A percentile compares a stretch with the other conserved stretches of the same genome.
Evolutionary conservation across 2,329 filamentous ascomycete species (phyloP).

Genomic region (Apiospora phragmitis): DNA sequence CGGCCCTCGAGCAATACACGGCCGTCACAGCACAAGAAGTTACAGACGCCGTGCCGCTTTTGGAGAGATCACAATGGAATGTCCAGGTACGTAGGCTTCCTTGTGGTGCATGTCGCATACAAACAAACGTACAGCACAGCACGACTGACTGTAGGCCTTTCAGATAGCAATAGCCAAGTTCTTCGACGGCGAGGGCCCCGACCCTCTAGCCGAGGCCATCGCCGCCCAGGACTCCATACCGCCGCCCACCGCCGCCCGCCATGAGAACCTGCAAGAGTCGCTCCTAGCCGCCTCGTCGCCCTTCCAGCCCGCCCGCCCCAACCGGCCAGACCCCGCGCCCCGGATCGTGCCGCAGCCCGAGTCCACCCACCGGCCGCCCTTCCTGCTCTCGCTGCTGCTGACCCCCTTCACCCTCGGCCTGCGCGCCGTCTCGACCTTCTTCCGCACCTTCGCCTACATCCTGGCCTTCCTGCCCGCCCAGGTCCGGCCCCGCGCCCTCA

Average conservation of each 20-base stretch:
- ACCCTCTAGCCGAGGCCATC: conserved; percentile 76
- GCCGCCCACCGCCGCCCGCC: conserved; percentile 57
- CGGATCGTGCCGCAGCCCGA: conserved; percentile 79
- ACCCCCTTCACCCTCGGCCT: conserved; percentile 81
- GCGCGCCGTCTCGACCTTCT: conserved; percentile 65
- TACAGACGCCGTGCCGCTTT: conserved; percentile 73
- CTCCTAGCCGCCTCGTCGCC: conserved; percentile 41
- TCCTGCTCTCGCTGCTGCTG: conserved; percentile 76
- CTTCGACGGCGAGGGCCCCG: conserved; percentile 91
- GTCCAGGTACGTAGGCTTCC: conserved; percentile 63
- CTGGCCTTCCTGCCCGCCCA: conserved; percentile 77
- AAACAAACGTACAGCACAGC: not conserved
- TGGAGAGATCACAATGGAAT: conserved; percentile 93
- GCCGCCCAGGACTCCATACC: conserved; percentile 63
- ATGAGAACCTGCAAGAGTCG: conserved; percentile 73
- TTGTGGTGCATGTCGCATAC: conserved; percentile 7
- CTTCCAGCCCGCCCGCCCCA: conserved; percentile 31
- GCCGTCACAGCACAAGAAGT: conserved; percentile 83
- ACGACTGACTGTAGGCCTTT: not conserved
- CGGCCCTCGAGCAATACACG: conserved; percentile 83
- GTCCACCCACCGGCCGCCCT: conserved; percentile 67
- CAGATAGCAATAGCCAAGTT: conserved; percentile 96
- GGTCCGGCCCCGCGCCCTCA: conserved; percentile 52
- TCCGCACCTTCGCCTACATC: conserved; percentile 74
- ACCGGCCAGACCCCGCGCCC: conserved; percentile 68